Percentiles rank a stretch among this genome's conserved stretches.
Evolutionary conservation across 2,329 filamentous ascomycete species (phyloP).

Genomic region (Aspergillus sp.): DNA sequence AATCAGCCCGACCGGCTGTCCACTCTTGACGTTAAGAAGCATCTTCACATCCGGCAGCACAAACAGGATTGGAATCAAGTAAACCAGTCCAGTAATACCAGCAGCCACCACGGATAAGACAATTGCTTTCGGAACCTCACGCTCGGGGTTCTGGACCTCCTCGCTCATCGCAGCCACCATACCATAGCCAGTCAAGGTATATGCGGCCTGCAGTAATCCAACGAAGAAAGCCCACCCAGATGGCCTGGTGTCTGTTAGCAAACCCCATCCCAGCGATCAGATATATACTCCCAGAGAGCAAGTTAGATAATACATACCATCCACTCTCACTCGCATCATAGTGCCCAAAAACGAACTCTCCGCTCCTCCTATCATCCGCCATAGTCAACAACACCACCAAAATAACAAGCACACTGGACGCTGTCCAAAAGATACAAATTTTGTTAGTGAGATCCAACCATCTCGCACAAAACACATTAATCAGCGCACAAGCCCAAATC

Average conservation of each 20-base stretch:
- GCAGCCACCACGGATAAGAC: constrained; percentile 68
- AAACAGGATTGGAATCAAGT: constrained; percentile 73
- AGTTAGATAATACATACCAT: constrained; percentile 47
- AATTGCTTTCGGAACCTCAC: constrained; percentile 70
- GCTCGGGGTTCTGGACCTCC: constrained; percentile 67
- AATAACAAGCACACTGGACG: constrained; percentile 65
- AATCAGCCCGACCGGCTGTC: constrained; percentile 72
- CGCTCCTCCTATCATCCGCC: constrained; percentile 58
- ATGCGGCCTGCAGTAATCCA: constrained; percentile 63
- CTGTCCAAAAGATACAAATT: constrained; percentile 72
- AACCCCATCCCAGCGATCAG: background rate
- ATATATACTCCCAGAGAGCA: background rate
- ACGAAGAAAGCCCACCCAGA: constrained; percentile 72
- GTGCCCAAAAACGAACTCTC: constrained; percentile 66
- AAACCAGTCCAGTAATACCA: constrained; percentile 64
- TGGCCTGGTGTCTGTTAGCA: constrained; percentile 44
- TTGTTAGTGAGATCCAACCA: constrained; percentile 70
- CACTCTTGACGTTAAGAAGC: constrained; percentile 66
- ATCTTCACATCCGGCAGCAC: constrained; percentile 67
- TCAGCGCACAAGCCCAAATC: constrained; percentile 62
- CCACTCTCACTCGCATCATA: constrained; percentile 66
- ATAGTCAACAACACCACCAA: constrained; percentile 62
- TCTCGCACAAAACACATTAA: constrained; percentile 65
- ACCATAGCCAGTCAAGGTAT: constrained; percentile 58
- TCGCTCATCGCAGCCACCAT: constrained; percentile 73